These are phyloP conservation scores for Yarrowia porcina DNA, from an alignment of 805 yeast genomes.

Conservation along the genomic window DNA sequence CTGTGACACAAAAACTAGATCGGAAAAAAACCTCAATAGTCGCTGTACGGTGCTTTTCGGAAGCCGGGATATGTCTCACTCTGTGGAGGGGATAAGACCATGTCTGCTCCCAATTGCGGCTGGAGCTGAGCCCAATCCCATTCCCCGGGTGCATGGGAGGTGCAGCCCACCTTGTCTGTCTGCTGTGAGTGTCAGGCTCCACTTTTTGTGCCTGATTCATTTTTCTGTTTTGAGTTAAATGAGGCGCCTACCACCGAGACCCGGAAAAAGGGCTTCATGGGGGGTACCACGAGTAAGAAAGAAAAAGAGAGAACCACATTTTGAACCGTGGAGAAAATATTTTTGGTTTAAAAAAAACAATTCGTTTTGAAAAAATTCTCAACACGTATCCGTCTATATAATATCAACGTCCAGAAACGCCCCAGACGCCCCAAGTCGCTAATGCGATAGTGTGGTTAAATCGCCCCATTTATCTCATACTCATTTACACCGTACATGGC, in stretches of 20 bases:
- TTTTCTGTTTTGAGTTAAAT: slow-evolving; percentile 22
- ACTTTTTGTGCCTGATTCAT: slow-evolving; percentile 22
- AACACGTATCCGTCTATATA: neutral
- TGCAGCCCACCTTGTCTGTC: slow-evolving; percentile 11
- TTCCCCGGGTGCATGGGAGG: neutral
- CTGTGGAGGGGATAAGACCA: neutral
- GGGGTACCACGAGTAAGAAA: too few species aligned
- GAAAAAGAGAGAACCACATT: neutral
- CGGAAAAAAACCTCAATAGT: too few species aligned
- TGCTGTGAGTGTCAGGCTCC: slow-evolving; percentile 8
- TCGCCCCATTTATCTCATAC: slow-evolving; percentile 18
- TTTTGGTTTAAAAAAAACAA: too few species aligned
- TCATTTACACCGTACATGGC: neutral
- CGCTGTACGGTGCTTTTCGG: too few species aligned
- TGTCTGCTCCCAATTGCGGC: neutral
- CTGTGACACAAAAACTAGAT: too few species aligned
- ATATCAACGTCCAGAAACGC: neutral
- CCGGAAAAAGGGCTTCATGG: neutral
- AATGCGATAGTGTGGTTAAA: neutral
- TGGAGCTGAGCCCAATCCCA: neutral
- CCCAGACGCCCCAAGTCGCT: neutral
- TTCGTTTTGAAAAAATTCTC: neutral
- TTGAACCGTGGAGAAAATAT: neutral
- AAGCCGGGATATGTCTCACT: neutral
- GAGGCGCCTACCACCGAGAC: neutral